These are phyloP conservation scores for Ustilago sp. DNA, from an alignment of 1,284 basidiomycete genomes.

Conservation along the genomic window DNA sequence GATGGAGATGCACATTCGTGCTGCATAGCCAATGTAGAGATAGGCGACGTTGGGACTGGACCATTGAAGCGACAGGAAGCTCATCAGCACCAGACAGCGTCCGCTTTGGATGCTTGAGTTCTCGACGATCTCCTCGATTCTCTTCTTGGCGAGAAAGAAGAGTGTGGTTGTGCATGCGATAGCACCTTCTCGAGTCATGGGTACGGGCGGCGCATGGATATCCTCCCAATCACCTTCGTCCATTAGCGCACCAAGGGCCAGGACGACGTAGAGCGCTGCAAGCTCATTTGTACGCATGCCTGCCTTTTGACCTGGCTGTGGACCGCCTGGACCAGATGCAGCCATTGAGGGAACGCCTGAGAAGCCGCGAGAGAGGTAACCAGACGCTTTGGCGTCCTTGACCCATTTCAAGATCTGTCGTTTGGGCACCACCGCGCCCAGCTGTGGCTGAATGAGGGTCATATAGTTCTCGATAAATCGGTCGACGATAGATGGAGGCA, in stretches of 20 bases:
- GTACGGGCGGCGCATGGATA: constrained; percentile 36
- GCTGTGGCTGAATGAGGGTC: constrained; percentile 48
- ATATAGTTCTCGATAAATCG: constrained; percentile 55
- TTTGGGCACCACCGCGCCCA: constrained; percentile 40
- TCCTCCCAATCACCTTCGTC: constrained; percentile 54
- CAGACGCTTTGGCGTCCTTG: constrained; percentile 46
- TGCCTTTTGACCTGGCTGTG: constrained; percentile 12
- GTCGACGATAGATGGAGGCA: constrained; percentile 50
- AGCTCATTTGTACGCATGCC: constrained; percentile 51
- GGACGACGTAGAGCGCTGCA: constrained; percentile 44
- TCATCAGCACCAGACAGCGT: constrained; percentile 51
- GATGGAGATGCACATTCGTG: constrained; percentile 53
- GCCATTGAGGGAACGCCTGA: constrained; percentile 36
- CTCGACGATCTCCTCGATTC: constrained; percentile 49
- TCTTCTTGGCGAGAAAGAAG: constrained; percentile 48
- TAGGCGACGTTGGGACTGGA: constrained; percentile 53
- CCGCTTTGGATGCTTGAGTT: constrained; percentile 52
- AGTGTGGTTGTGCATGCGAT: constrained; percentile 44
- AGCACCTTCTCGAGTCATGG: constrained; percentile 43
- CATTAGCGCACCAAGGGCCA: constrained; percentile 46
- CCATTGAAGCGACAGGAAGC: constrained; percentile 52
- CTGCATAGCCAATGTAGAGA: constrained; percentile 52
- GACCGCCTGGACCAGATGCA: constrained; percentile 26
- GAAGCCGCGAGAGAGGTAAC: constrained; percentile 49
- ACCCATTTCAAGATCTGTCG: constrained; percentile 52